Evolutionary conservation across 495 filamentous ascomycete species (phyloP), one percentile per base, ranked within the genome.

Genomic region (Cudoniella acicularis): DNA sequence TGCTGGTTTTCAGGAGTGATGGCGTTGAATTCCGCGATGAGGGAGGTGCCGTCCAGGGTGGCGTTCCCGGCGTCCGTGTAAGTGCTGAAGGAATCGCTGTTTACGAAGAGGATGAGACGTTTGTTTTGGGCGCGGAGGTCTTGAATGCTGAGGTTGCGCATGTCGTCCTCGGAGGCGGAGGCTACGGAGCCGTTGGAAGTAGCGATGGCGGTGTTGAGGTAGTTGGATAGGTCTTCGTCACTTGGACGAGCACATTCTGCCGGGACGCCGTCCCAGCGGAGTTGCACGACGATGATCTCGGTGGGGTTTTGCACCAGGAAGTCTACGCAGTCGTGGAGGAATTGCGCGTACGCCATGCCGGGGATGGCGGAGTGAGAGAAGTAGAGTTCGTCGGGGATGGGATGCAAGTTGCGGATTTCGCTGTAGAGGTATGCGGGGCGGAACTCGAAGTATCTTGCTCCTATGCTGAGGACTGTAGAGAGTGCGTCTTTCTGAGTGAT

Each of bases 381-480:
- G 58, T 81, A 83, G 45, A 76, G 62, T 13, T 68, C 61, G 55
- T 82, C 78, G 0, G 74, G 72, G 16, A 80, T 67, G 3, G 72
- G 68, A 8, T 63, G 62, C 6, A 69, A 51, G 1, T 61, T 27
- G 10, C 71, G 64, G 51, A 82, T 66, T 48, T 59, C 64, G 2
- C 61, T 65, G 58, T 79, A 76, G 22, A 77, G 69, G 40, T 75
- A 72, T 1, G 80, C 79, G 1, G 80, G 79, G 8, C 80, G 73
- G 54, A 81, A 81, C 67, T 82, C 80, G 47, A 82, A 83, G 64
- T 82, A 83, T 18, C 80, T 66, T 0, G 78, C 77, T 8, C 80
- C 79, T 41, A 82, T 71, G 36, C 54, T 57, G 40, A 83, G 71
- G 57, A 82, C 75, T 17, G 70, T 62, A 24, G 69, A 61, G 2